Evolutionary conservation across 495 filamentous ascomycete genomes (phyloP).

Genomic region (Trichoderma parareesei): DNA sequence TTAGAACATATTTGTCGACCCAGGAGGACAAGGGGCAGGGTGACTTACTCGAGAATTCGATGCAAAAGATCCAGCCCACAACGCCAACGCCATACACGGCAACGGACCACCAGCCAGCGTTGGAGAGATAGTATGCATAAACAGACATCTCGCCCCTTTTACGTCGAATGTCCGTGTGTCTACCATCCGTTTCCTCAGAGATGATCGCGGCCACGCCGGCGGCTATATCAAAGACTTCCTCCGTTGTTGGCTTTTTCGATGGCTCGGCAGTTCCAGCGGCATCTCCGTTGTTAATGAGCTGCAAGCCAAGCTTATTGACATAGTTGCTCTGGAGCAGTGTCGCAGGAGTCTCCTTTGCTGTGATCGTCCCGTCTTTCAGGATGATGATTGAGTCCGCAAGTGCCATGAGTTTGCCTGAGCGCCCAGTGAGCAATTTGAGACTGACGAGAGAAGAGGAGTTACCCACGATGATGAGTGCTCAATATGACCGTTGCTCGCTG

Average conservation of each 20-base stretch:
- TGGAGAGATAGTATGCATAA: slow-evolving; percentile 46
- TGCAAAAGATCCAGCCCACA: slow-evolving; percentile 21
- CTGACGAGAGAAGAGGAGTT: too few relatives aligned
- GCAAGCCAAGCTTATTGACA: slow-evolving; percentile 2
- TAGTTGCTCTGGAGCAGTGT: neutral
- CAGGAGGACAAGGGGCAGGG: neutral
- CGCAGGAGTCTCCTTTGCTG: neutral
- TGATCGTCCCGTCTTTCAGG: slow-evolving; percentile 4
- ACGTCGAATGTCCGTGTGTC: slow-evolving; percentile 20
- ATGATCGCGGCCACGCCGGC: neutral
- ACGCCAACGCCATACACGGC: slow-evolving; percentile 33
- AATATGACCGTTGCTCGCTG: slow-evolving; percentile 45
- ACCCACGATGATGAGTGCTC: slow-evolving; percentile 22
- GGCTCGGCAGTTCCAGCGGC: neutral
- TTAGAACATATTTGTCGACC: neutral
- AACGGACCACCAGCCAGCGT: slow-evolving; percentile 40
- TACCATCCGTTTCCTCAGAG: slow-evolving; percentile 18
- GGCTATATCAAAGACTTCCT: neutral
- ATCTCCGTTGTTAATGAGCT: neutral
- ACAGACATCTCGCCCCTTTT: slow-evolving; percentile 44
- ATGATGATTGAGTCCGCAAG: neutral
- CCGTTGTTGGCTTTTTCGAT: neutral
- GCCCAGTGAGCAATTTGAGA: neutral
- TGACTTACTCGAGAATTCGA: slow-evolving; percentile 24
- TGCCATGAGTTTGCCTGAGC: neutral